Conservation (phyloP, 1,284 basidiomycete species). For the Tilletia walkeri region DNA sequence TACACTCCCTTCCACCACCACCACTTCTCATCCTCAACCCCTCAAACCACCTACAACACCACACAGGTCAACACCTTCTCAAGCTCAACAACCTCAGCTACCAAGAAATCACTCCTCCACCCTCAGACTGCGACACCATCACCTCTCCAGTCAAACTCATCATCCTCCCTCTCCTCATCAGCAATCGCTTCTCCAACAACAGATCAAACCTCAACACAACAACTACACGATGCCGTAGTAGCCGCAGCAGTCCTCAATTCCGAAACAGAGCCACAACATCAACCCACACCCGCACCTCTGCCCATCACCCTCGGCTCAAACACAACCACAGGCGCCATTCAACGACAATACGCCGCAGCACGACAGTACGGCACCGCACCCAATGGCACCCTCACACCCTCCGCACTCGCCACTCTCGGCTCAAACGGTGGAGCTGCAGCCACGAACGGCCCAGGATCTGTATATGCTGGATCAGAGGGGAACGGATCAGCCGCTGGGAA, state of each 20-base stretch:
- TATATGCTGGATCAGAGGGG: neutral
- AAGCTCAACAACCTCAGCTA: neutral
- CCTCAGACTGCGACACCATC: neutral
- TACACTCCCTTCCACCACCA: conserved; percentile 3
- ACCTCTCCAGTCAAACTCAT: neutral
- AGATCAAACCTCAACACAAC: too few species aligned
- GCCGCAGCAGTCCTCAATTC: neutral
- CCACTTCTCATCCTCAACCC: neutral
- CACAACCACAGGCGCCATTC: conserved; percentile 2
- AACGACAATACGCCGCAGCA: conserved; percentile 5
- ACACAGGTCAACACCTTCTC: neutral
- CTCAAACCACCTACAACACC: neutral
- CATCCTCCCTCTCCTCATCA: conserved; percentile 1
- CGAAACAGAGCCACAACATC: neutral
- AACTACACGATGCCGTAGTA: neutral
- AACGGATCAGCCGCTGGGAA: neutral
- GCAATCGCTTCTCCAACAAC: too few species aligned
- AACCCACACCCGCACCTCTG: neutral
- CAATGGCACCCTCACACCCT: conserved; percentile 6
- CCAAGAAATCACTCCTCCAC: neutral
- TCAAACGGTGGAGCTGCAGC: neutral
- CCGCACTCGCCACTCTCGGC: conserved; percentile 4
- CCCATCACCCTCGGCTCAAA: neutral
- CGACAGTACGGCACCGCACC: neutral
- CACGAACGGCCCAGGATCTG: neutral